phyloP scores from a whole-genome alignment of 345 rosid genomes.

The Populus ilicifolia region DNA sequence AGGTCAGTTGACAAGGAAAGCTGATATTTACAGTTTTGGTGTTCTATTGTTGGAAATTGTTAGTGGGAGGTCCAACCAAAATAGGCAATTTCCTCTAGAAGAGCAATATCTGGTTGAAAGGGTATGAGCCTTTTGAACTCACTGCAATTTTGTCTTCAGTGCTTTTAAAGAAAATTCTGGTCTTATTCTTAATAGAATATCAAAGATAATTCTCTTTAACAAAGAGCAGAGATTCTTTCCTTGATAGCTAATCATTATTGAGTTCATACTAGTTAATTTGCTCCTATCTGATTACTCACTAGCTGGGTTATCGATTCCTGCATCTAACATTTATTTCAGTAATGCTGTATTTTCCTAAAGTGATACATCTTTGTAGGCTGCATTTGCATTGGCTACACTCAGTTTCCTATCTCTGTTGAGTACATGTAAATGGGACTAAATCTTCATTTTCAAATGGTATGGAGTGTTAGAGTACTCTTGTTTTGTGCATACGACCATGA shows the following conservation, averaged over 20 bases:
- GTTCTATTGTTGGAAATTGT: conserved; percentile 63
- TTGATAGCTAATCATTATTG: neutral
- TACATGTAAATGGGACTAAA: neutral
- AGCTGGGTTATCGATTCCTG: neutral
- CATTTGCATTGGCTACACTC: neutral
- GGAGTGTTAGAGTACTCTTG: neutral
- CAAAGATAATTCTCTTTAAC: neutral
- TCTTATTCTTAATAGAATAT: neutral
- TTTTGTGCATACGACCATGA: neutral
- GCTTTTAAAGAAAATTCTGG: neutral
- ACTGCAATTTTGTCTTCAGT: neutral
- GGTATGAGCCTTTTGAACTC: conserved; percentile 31
- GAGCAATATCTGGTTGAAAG: conserved; percentile 62
- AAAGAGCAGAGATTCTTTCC: neutral
- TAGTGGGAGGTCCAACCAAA: conserved; percentile 56
- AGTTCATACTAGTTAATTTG: neutral
- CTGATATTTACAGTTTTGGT: conserved; percentile 71
- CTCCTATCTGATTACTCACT: neutral
- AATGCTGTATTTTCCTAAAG: neutral
- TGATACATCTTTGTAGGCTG: neutral
- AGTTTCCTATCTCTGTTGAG: neutral
- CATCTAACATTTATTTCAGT: neutral
- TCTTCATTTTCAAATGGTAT: neutral
- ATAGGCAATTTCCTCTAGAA: conserved; percentile 35
- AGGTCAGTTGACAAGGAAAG: conserved; percentile 66